Evolutionary conservation across 1,284 basidiomycete species (phyloP).

Genomic region (Termitomyces sp.): DNA sequence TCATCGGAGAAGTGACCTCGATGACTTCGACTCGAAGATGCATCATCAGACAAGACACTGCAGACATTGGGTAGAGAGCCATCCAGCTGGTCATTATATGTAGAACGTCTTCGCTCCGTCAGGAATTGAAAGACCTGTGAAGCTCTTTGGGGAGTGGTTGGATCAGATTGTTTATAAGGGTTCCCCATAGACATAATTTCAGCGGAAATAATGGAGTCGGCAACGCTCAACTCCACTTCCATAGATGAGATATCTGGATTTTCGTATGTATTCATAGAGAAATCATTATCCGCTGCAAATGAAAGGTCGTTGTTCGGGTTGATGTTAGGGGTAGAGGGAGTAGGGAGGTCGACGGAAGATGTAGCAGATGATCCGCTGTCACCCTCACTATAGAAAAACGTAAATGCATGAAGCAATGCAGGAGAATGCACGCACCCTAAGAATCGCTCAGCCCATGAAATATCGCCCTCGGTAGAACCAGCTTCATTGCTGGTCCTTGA

Average conservation of each 20-base stretch:
- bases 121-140: conserved; percentile 68
- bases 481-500: conserved; percentile 27
- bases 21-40: conserved; percentile 12
- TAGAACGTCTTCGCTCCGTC: conserved; percentile 36
- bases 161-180: conserved; percentile 29
- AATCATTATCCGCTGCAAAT: conserved; percentile 41
- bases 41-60: conserved; percentile 28
- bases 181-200: conserved; percentile 18
- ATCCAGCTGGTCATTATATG: conserved; percentile 26
- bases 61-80: conserved; percentile 33
- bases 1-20: conserved; percentile 26
- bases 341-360: conserved; percentile 42
- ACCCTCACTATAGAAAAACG: conserved; percentile 34
- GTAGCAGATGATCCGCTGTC: conserved; percentile 37
- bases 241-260: conserved; percentile 61
- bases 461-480: conserved; percentile 54
- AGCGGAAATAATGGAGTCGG: conserved; percentile 24
- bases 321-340: conserved; percentile 36
- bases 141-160: conserved; percentile 54
- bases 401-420: conserved; percentile 1
- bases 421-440: conserved; percentile 41
- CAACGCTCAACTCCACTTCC: conserved; percentile 61
- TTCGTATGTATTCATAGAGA: conserved; percentile 34
- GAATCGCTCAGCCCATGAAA: conserved; percentile 75
- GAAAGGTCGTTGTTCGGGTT: conserved; percentile 27